These are phyloP conservation scores for Berberis vulgaris DNA, from an alignment of 164 flowering plant species.

Conservation along the genomic window DNA sequence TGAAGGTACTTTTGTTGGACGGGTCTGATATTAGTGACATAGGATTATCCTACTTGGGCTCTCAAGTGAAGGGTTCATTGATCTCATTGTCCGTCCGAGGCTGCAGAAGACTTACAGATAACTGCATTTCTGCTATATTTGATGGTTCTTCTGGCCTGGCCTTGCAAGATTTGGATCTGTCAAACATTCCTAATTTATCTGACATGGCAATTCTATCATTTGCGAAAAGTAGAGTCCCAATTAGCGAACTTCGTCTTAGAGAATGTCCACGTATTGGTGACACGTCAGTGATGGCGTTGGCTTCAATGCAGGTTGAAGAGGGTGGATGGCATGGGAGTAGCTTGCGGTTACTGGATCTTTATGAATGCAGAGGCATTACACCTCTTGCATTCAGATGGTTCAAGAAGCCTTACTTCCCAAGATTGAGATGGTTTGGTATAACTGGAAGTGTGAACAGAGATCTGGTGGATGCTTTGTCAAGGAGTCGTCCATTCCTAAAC, in stretches of 20 bases:
- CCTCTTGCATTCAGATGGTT: constrained; percentile 67
- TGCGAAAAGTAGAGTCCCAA: constrained; percentile 46
- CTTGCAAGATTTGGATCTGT: constrained; percentile 67
- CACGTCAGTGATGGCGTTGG: constrained; percentile 78
- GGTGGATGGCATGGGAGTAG: constrained; percentile 61
- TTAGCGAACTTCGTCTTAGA: constrained; percentile 64
- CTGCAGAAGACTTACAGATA: constrained; percentile 79
- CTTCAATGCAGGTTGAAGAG: constrained; percentile 78
- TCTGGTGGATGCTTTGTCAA: constrained; percentile 57
- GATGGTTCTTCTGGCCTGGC: constrained; percentile 34
- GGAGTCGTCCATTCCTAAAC: constrained; percentile 62
- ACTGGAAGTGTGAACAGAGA: constrained; percentile 56
- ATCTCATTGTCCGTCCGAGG: constrained; percentile 68
- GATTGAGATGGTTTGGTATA: constrained; percentile 85
- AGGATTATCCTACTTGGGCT: constrained; percentile 51
- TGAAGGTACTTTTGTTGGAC: constrained; percentile 60
- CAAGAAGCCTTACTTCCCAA: constrained; percentile 83
- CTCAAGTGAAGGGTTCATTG: constrained; percentile 35
- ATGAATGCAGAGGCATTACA: constrained; percentile 67
- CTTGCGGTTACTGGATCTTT: constrained; percentile 65
- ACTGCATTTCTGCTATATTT: constrained; percentile 56
- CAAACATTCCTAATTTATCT: constrained; percentile 59
- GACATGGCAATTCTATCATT: constrained; percentile 57
- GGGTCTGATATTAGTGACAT: constrained; percentile 67
- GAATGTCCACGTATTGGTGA: constrained; percentile 80